Evolutionary conservation across 164 flowering plant genomes (phyloP).

Genomic region (Sextonia rubra): DNA sequence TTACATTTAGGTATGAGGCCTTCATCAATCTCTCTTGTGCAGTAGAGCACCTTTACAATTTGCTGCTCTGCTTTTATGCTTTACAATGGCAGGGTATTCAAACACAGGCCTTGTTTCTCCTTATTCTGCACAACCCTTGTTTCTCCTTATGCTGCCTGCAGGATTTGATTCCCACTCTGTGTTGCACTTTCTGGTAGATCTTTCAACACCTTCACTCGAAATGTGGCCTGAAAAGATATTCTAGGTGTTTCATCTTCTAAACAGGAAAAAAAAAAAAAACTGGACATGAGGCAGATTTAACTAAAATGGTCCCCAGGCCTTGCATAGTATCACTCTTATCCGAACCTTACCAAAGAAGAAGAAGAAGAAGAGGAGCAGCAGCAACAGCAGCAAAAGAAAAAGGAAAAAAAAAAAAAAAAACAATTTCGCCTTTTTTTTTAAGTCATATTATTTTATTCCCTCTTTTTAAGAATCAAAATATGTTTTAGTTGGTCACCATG

Average conservation of each 20-base stretch:
- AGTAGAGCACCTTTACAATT: neutral
- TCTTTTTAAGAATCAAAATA: no score
- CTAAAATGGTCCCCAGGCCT: no score
- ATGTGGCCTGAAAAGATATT: constrained; percentile 42
- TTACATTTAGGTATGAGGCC: neutral
- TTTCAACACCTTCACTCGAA: constrained; percentile 63
- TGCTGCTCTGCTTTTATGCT: constrained; percentile 18
- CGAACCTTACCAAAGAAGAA: no score
- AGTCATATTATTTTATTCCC: no score
- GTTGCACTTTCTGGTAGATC: constrained; percentile 20
- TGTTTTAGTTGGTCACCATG: neutral
- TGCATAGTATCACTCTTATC: no score
- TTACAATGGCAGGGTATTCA: constrained; percentile 23
- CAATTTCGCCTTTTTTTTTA: no score
- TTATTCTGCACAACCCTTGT: constrained; percentile 24
- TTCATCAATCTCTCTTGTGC: neutral
- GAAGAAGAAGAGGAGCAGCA: no score
- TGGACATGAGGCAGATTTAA: no score
- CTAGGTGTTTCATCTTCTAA: neutral
- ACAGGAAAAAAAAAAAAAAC: no score
- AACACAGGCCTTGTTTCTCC: neutral
- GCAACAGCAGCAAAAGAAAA: no score
- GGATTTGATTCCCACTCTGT: constrained; percentile 21
- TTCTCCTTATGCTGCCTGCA: constrained; percentile 32
- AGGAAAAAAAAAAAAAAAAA: no score